Evolutionary conservation across 2,329 filamentous ascomycete species (phyloP).

Genomic region (Parastagonospora nodorum): DNA sequence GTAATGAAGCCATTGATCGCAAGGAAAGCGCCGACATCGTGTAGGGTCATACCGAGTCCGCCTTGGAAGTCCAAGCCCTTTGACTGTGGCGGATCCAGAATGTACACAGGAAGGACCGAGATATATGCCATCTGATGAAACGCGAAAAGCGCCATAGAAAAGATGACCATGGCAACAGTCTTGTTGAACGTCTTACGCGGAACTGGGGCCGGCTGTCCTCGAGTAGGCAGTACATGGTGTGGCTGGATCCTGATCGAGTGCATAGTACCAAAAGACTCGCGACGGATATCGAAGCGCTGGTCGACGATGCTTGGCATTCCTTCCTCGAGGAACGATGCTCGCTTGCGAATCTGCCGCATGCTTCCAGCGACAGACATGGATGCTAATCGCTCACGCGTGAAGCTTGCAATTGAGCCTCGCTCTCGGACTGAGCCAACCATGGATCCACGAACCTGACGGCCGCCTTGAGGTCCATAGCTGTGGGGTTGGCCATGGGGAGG

Average conservation of each 20-base stretch:
- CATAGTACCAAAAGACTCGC: slow-evolving; percentile 45
- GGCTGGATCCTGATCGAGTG: slow-evolving; percentile 39
- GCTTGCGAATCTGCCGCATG: slow-evolving; percentile 41
- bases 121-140: slow-evolving; percentile 92
- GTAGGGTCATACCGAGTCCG: slow-evolving; percentile 68
- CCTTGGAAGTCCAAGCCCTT: slow-evolving; percentile 54
- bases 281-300: slow-evolving; percentile 42
- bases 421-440: slow-evolving; percentile 30
- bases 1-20: slow-evolving; percentile 73
- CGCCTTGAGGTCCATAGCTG: slow-evolving; percentile 53
- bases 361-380: slow-evolving; percentile 39
- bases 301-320: slow-evolving; percentile 40
- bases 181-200: slow-evolving; percentile 58
- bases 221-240: slow-evolving; percentile 30
- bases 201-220: slow-evolving; percentile 14
- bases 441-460: slow-evolving; percentile 40
- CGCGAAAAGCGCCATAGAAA: slow-evolving; percentile 86
- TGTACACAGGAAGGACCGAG: slow-evolving; percentile 87
- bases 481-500: slow-evolving; percentile 45
- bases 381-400: slow-evolving; percentile 29
- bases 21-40: slow-evolving; percentile 70
- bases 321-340: slow-evolving; percentile 44
- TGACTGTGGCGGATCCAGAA: slow-evolving; percentile 69
- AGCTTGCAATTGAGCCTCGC: slow-evolving; percentile 30
- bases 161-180: slow-evolving; percentile 74